These are phyloP conservation scores for Macrocybe sp. DNA, from an alignment of 1,284 basidiomycete genomes.

Conservation along the genomic window DNA sequence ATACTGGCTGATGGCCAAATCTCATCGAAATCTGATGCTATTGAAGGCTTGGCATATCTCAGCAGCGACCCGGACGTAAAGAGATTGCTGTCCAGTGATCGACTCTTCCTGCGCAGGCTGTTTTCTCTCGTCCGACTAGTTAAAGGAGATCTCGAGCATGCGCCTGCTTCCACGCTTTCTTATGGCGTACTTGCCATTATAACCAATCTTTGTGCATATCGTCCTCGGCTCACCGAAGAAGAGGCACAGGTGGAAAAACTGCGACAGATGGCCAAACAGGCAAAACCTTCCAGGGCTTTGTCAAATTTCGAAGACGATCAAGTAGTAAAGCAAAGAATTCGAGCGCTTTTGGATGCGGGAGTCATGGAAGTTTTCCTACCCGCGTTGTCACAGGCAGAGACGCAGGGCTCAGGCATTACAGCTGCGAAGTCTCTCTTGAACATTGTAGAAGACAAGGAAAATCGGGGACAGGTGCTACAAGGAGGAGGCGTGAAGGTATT, in stretches of 20 bases:
- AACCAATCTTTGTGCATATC: constrained; percentile 68
- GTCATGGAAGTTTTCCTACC: constrained; percentile 59
- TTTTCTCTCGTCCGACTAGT: constrained; percentile 54
- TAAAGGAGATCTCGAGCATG: constrained; percentile 30
- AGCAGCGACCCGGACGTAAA: constrained; percentile 65
- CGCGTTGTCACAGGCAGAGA: constrained; percentile 49
- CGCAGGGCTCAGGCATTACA: constrained; percentile 44
- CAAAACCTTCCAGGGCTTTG: constrained; percentile 21
- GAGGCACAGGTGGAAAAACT: constrained; percentile 78
- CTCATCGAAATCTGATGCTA: constrained; percentile 50
- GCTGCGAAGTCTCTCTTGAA: constrained; percentile 60
- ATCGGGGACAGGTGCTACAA: constrained; percentile 78
- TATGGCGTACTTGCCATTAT: constrained; percentile 78
- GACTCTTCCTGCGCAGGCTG: constrained; percentile 54
- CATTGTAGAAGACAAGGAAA: constrained; percentile 72
- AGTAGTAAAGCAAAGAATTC: constrained; percentile 57
- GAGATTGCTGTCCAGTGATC: constrained; percentile 53
- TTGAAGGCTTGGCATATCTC: constrained; percentile 84
- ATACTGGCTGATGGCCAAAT: constrained; percentile 36
- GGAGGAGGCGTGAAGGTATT: constrained; percentile 80
- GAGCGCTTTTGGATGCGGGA: constrained; percentile 53
- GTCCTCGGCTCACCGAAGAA: constrained; percentile 68
- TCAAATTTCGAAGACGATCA: constrained; percentile 53
- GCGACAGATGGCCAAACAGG: constrained; percentile 54
- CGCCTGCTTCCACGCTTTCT: constrained; percentile 47